Evolutionary conservation across 768 basidiomycete genomes (phyloP).

Genomic region (Auricularia sp.): DNA sequence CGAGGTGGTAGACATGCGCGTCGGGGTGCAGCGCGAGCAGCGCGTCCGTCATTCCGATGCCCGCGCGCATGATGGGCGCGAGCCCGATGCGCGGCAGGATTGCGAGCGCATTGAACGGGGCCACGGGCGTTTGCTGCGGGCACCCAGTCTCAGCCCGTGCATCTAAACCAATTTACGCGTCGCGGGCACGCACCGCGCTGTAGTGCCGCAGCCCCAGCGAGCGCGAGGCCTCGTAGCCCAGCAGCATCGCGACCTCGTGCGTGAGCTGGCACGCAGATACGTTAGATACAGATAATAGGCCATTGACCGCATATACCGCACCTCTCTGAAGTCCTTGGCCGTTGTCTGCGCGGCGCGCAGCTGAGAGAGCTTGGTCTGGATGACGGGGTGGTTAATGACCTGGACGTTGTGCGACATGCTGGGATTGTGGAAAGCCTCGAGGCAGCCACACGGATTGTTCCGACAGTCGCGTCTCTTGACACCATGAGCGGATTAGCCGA

Average conservation of each 20-base stretch:
- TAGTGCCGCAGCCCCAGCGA: slow-evolving; percentile 53
- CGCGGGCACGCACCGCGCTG: slow-evolving; percentile 43
- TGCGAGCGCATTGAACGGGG: slow-evolving; percentile 60
- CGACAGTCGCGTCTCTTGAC: not conserved
- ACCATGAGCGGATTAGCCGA: slow-evolving; percentile 21
- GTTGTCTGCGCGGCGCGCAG: slow-evolving; percentile 50
- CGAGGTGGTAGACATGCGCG: slow-evolving; percentile 84
- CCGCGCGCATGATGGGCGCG: slow-evolving; percentile 87
- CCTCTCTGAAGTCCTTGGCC: slow-evolving; percentile 73
- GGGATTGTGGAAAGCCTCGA: not conserved
- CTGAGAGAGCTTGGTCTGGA: slow-evolving; percentile 63
- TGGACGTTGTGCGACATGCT: slow-evolving; percentile 14
- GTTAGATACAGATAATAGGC: not conserved
- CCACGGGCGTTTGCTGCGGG: slow-evolving; percentile 65
- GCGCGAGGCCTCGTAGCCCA: slow-evolving; percentile 78
- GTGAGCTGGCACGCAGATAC: slow-evolving; percentile 44
- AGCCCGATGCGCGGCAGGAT: slow-evolving; percentile 76
- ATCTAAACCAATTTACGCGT: not conserved
- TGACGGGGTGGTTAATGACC: slow-evolving; percentile 57
- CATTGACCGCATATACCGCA: slow-evolving; percentile 17
- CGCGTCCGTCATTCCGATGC: slow-evolving; percentile 87
- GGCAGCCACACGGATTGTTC: not conserved
- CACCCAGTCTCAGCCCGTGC: slow-evolving; percentile 4
- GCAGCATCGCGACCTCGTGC: slow-evolving; percentile 58
- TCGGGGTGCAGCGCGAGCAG: slow-evolving; percentile 78